Evolutionary conservation across 1,139 yeast genomes (phyloP), one percentile per base, ranked within the genome.

Genomic region (Kodamaea sp.): DNA sequence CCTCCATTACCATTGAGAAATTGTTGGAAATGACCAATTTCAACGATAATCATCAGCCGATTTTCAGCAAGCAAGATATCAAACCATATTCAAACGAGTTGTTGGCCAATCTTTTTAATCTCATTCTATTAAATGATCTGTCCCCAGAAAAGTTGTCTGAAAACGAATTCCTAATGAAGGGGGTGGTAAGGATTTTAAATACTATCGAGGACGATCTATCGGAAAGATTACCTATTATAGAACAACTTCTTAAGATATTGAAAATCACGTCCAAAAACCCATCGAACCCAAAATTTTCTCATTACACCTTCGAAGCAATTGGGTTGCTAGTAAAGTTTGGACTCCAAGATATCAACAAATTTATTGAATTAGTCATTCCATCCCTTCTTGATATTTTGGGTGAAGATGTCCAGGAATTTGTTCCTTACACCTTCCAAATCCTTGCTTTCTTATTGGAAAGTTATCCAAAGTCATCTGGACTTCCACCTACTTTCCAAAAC

Each of bases 121-220:
- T 89, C 34, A 81, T 92, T 36, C 67, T 80, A 37, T 66, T 70
- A 35, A 78, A 77, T 40, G 73, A 76, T 23, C 38, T 46, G 12
- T 69, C 89, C 0, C 97, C 97, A 0, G 97, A 90, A 57, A 90
- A 89, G 55, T 68, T 94, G 41, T 92, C 97, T 0, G 97, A 92
- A 56, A 94, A 94, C 59, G 98, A 94, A 55, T 92, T 87, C 54
- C 68, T 92, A 54, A 84, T 92, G 80, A 88, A 85, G 55, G 79
- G 95, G 46, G 69, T 87, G 4, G 88, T 89, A 90, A 76, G 97
- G 50, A 80, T 90, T 5, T 65, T 92, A 39, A 71, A 82, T 40
- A 81, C 90, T 4, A 73, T 86, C 13, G 95, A 87, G 53, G 88
- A 85, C 38, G 59, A 78, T 1, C 52, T 80, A 12, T 55, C 62